phyloP scores from a whole-genome alignment of 2,329 filamentous ascomycete species.

The Leptographium radiaticola region DNA sequence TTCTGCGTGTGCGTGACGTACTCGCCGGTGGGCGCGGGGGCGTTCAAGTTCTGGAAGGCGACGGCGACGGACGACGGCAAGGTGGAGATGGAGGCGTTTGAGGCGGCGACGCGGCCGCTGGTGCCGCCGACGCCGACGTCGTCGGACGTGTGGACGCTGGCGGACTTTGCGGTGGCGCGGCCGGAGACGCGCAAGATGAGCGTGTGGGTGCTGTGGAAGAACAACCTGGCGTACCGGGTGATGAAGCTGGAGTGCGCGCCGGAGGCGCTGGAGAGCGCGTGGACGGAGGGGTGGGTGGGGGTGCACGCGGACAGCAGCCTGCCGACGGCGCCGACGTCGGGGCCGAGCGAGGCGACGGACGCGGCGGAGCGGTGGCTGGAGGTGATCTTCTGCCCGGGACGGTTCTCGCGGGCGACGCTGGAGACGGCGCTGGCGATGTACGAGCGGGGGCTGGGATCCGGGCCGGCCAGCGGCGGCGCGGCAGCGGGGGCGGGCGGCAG shows the following conservation, averaged over 20 bases:
- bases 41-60: slow-evolving; percentile 89
- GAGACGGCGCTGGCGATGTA: slow-evolving; percentile 78
- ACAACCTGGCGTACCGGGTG: slow-evolving; percentile 65
- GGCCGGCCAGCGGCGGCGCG: slow-evolving; percentile 14
- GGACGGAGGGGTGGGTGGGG: slow-evolving; percentile 57
- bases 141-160: slow-evolving; percentile 66
- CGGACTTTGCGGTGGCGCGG: slow-evolving; percentile 56
- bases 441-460: slow-evolving; percentile 44
- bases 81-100: slow-evolving; percentile 40
- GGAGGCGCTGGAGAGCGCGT: slow-evolving; percentile 46
- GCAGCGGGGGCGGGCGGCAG: slow-evolving; percentile 1
- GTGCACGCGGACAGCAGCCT: slow-evolving; percentile 46
- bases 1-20: slow-evolving; percentile 59
- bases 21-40: slow-evolving; percentile 73
- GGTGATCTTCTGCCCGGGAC: slow-evolving; percentile 69
- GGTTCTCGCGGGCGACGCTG: slow-evolving; percentile 66
- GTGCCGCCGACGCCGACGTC: slow-evolving; percentile 57
- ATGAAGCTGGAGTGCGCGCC: slow-evolving; percentile 62
- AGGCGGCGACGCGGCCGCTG: slow-evolving; percentile 48
- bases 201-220: slow-evolving; percentile 74
- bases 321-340: slow-evolving; percentile 41
- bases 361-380: slow-evolving; percentile 76
- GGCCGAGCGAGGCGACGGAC: slow-evolving; percentile 52
- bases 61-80: slow-evolving; percentile 51
- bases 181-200: slow-evolving; percentile 28